Base-by-base conservation (phyloP, 2,329 filamentous ascomycete genomes). In the Cryphonectria japonica region DNA sequence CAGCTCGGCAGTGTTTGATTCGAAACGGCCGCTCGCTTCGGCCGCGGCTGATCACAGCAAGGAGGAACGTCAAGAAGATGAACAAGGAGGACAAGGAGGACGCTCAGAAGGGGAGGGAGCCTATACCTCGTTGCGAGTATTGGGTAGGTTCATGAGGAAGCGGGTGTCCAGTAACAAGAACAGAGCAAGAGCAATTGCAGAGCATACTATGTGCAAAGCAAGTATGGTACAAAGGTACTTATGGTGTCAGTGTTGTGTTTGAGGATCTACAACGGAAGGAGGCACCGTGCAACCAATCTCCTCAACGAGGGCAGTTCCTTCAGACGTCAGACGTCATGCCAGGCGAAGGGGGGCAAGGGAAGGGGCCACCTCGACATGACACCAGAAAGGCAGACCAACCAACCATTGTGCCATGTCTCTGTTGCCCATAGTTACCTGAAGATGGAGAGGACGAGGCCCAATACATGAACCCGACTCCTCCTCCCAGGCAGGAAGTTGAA, bases 21-120 rank as follows among this genome's bases (percentile, higher is more conserved):
- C 54, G 54, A 59, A 59, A 59, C 54, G 54, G 26, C 54, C 54
- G 54, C 29, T 59, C 26, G 54, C 29, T 59, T 8, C 54, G 54
- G 54, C 26, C 7, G 54, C 29, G 5, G 54, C 11, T 32, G 14
- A 29, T 19, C 26, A 32, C 29, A 19, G 54, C 54, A 32, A 34
- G 29, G 29, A 59, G 54, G 32, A 39, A 13, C 32, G 26, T n/a
- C 52, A 57, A 57, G 26, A 29, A 29, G 29, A 32, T 50, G 46
- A n/a, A n/a, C 7, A 19, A 50, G 22, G 46, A 50, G 46, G 43
- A 22, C 16, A 16, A 9, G 16, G 43, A 50, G 43, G 19, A 50
- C 5, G 22, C 6, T n/a, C 8, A 7, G 1, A n/a, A 9, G 22
- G 22, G 46, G 22, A 34, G 22, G 11, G 22, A 50, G n/a, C 7